A percentile compares a stretch with the other conserved stretches of the same genome.
Conservation (phyloP, 345 rosid species). For the Pugionium cornutum region DNA sequence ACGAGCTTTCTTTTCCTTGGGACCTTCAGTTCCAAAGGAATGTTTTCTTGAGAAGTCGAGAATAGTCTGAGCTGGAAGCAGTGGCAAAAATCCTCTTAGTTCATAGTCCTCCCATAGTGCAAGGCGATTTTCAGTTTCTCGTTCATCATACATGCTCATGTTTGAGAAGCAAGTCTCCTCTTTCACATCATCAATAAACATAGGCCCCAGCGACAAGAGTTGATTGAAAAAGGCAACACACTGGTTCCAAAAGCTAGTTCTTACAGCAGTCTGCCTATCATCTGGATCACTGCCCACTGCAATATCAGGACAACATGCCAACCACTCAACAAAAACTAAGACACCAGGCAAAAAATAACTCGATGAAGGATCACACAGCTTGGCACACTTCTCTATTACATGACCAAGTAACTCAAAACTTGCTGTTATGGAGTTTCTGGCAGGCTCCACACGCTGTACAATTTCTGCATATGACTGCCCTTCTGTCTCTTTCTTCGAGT, state of each 20-base stretch:
- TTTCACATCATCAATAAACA: conserved; percentile 60
- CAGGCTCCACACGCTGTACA: conserved; percentile 83
- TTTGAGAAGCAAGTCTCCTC: conserved; percentile 82
- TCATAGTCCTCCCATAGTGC: conserved; percentile 96
- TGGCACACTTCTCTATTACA: conserved; percentile 59
- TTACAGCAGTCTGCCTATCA: conserved; percentile 61
- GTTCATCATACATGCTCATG: conserved; percentile 90
- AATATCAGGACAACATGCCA: conserved; percentile 83
- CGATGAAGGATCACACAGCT: conserved; percentile 67
- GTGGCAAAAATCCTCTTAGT: conserved; percentile 85
- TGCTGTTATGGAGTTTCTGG: conserved; percentile 81
- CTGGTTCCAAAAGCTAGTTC: conserved; percentile 70
- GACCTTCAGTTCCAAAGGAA: conserved; percentile 59
- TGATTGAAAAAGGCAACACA: conserved; percentile 70
- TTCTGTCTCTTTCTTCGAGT: conserved; percentile 68
- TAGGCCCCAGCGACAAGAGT: conserved; percentile 52
- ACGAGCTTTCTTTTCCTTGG: conserved; percentile 69
- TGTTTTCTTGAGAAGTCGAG: conserved; percentile 82
- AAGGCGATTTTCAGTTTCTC: conserved; percentile 80
- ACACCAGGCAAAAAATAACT: conserved; percentile 81
- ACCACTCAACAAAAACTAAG: conserved; percentile 87
- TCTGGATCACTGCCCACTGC: conserved; percentile 65
- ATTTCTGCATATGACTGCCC: conserved; percentile 90
- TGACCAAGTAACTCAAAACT: conserved; percentile 73
- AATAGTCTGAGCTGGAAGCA: conserved; percentile 82